A percentile compares a stretch with the other conserved stretches of the same genome.
Evolutionary conservation across 108 stramenopile species (phyloP).

Genomic region (Aurantiochytrium sp.): DNA sequence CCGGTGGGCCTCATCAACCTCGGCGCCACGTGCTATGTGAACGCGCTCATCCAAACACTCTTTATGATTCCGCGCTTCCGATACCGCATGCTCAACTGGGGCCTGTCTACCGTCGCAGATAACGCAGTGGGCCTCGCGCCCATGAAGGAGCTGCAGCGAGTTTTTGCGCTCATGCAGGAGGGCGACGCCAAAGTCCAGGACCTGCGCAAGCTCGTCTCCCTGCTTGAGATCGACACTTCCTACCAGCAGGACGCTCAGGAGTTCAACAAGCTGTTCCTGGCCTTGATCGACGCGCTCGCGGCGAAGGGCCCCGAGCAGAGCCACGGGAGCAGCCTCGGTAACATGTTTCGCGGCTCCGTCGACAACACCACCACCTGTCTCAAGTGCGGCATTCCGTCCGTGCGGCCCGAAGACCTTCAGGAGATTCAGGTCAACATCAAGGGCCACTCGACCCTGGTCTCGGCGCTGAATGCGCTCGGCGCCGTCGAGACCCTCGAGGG

Average conservation of each 20-base stretch:
- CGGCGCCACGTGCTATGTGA: slow-evolving; percentile 36
- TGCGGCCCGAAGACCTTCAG: background rate
- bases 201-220: background rate
- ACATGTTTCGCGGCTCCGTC: background rate
- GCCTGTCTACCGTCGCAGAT: background rate
- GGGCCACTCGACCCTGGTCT: background rate
- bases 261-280: background rate
- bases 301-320: background rate
- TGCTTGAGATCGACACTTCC: background rate
- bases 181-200: background rate
- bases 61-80: slow-evolving; percentile 25
- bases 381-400: background rate
- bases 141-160: background rate
- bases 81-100: background rate
- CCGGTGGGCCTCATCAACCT: slow-evolving; percentile 38
- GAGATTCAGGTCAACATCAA: slow-evolving; percentile 11
- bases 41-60: slow-evolving; percentile 28
- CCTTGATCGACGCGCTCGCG: background rate
- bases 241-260: slow-evolving; percentile 25
- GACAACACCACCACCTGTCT: background rate
- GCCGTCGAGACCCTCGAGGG: background rate
- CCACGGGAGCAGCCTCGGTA: background rate
- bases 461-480: background rate
- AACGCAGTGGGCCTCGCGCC: background rate
- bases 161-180: background rate